A percentile compares a stretch with the other conserved stretches of the same genome.
These are phyloP conservation scores for Aspergillus sp. DNA, from an alignment of 2,329 filamentous ascomycete genomes.

Conservation along the genomic window DNA sequence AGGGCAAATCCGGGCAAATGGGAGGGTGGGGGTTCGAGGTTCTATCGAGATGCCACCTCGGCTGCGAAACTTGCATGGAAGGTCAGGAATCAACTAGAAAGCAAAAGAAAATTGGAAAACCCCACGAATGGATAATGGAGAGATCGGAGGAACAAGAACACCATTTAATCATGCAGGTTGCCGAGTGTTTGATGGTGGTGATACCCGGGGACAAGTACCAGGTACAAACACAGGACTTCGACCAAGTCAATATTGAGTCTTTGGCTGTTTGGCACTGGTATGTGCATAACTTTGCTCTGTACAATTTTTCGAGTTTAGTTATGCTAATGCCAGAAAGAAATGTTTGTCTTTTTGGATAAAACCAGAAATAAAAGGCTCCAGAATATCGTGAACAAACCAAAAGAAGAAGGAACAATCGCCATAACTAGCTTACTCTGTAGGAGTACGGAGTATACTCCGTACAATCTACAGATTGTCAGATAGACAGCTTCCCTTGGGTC, in stretches of 20 bases:
- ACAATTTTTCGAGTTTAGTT: no score
- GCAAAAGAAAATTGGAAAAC: not conserved
- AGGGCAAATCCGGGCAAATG: not conserved
- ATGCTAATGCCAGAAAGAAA: no score
- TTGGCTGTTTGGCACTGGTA: no score
- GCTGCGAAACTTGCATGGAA: not conserved
- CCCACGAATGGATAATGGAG: no score
- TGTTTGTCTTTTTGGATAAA: no score
- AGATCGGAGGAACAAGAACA: no score
- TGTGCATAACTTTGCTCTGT: no score
- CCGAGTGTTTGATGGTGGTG: not conserved
- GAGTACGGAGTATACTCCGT: not conserved
- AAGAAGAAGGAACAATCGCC: not conserved
- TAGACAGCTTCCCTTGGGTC: not conserved
- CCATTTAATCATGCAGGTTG: not conserved
- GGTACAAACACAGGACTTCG: not conserved
- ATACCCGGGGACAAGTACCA: not conserved
- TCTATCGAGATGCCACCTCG: not conserved
- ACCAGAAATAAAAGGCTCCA: no score
- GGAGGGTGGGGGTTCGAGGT: not conserved
- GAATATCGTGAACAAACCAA: no score
- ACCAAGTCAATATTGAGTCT: no score
- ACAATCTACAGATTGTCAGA: not conserved
- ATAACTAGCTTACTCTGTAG: no score
- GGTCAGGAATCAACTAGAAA: no score